Evolutionary conservation across 1,139 yeast genomes (phyloP).

Genomic region (Kurtzmaniella quercitrusa): DNA sequence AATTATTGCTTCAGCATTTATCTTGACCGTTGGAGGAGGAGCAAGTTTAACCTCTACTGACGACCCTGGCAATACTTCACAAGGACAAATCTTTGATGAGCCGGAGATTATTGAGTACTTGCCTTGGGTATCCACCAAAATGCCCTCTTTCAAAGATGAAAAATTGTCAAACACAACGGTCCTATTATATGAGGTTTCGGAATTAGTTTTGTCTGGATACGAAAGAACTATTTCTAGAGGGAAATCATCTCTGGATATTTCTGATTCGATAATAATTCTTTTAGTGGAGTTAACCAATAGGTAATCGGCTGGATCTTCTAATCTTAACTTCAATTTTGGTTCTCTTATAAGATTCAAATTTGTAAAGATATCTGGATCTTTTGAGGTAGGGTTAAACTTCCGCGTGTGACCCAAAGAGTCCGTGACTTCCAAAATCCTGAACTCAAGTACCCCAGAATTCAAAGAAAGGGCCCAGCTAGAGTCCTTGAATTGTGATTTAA

Average conservation of each 20-base stretch:
- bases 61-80: conserved; percentile 45
- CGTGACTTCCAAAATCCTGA: conserved; percentile 59
- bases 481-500: conserved; percentile 32
- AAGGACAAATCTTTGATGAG: conserved; percentile 59
- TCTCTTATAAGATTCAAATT: conserved; percentile 61
- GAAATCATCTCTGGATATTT: conserved; percentile 25
- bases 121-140: conserved; percentile 57
- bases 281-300: conserved; percentile 40
- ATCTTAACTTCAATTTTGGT: conserved; percentile 43
- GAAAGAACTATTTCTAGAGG: conserved; percentile 47
- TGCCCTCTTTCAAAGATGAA: conserved; percentile 26
- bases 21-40: conserved; percentile 47
- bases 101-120: conserved; percentile 51
- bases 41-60: conserved; percentile 23
- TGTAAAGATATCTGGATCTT: conserved; percentile 45
- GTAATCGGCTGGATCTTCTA: conserved; percentile 37
- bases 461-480: conserved; percentile 17
- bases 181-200: conserved; percentile 20
- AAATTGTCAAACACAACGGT: conserved; percentile 32
- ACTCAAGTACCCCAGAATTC: conserved; percentile 57
- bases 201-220: conserved; percentile 21
- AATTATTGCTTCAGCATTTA: conserved; percentile 55
- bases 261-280: conserved; percentile 20
- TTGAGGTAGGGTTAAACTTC: conserved; percentile 47
- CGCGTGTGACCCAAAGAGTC: conserved; percentile 75